Percentiles rank a stretch among this genome's conserved stretches.
These are phyloP conservation scores for Aquilaria malaccensis DNA, from an alignment of 345 rosid genomes.

Conservation along the genomic window DNA sequence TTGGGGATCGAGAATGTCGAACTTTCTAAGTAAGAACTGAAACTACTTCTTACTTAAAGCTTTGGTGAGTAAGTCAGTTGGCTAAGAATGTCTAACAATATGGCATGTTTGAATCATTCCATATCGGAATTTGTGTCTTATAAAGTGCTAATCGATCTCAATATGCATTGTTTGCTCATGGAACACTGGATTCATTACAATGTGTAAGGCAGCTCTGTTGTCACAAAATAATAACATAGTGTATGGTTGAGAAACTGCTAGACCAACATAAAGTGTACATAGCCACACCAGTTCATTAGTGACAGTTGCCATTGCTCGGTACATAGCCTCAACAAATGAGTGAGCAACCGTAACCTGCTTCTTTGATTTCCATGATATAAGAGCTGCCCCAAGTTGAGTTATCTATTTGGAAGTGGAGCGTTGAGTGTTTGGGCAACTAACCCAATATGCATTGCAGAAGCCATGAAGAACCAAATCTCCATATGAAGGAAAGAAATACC, in stretches of 20 bases:
- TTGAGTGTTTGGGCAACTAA: neutral
- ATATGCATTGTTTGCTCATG: conserved; percentile 4
- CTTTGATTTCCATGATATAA: neutral
- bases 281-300: neutral
- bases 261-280: neutral
- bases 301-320: neutral
- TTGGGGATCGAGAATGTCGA: no score
- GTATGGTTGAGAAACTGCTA: neutral
- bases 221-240: neutral
- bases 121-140: neutral
- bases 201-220: neutral
- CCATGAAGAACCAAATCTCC: neutral
- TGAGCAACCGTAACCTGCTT: neutral
- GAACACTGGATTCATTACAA: neutral
- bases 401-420: neutral
- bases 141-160: neutral
- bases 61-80: no score
- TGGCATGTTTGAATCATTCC: no score
- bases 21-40: no score
- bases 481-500: neutral
- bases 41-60: no score
- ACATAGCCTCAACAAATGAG: neutral
- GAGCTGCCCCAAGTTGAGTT: neutral
- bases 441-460: conserved; percentile 3
- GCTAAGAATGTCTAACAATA: no score